Percentiles rank a stretch among this genome's conserved stretches.
Conservation (phyloP, 345 rosid genomes). For the Acer saccharum region DNA sequence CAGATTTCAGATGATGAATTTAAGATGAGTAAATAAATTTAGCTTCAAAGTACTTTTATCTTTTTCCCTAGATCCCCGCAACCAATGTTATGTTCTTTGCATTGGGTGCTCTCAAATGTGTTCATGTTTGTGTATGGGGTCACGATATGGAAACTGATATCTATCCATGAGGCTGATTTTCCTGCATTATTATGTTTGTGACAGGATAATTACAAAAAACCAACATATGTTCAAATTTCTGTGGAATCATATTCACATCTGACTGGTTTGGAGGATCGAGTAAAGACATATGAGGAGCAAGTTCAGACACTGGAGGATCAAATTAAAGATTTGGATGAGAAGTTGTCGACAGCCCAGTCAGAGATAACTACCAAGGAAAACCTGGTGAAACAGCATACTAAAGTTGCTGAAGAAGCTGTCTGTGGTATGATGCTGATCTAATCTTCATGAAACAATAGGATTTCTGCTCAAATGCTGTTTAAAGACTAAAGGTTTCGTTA, state of each 20-base stretch:
- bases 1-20: not conserved
- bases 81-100: not conserved
- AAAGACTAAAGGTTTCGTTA: not conserved
- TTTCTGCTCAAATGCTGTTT: constrained; percentile 10
- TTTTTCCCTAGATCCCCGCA: not conserved
- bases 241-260: constrained; percentile 78
- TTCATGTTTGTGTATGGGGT: too few species aligned
- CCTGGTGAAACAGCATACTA: constrained; percentile 92
- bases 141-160: not conserved
- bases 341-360: constrained; percentile 66
- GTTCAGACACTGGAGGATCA: constrained; percentile 64
- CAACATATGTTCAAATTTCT: constrained; percentile 81
- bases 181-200: not conserved
- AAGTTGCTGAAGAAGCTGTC: constrained; percentile 99
- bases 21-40: not conserved
- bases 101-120: not conserved
- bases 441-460: not conserved
- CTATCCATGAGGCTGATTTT: not conserved
- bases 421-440: constrained; percentile 51
- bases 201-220: constrained; percentile 76
- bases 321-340: constrained; percentile 71
- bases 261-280: constrained; percentile 73
- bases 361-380: constrained; percentile 76
- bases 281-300: constrained; percentile 59
- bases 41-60: not conserved